These are phyloP conservation scores for Kickxella alabastrina DNA, from an alignment of 192 early-diverging fungal genomes.

Conservation along the genomic window DNA sequence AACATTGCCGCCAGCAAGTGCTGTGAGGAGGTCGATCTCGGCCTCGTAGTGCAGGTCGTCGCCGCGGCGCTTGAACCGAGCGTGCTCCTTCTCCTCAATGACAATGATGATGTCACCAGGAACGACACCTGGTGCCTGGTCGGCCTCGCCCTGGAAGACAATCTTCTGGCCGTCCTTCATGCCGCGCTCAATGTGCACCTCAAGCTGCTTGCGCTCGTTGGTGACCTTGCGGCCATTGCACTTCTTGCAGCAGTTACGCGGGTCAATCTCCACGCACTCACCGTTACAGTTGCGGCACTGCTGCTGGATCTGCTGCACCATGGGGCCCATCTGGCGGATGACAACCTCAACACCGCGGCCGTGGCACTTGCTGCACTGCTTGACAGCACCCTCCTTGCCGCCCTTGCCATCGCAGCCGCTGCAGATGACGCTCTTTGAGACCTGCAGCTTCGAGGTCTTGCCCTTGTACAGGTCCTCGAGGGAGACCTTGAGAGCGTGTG, in stretches of 20 bases:
- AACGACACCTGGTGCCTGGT: conserved; percentile 87
- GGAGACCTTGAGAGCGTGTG: conserved; percentile 73
- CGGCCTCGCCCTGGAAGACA: conserved; percentile 91
- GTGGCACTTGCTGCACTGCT: conserved; percentile 76
- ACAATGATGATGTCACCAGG: conserved; percentile 99
- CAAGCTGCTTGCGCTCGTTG: conserved; percentile 91
- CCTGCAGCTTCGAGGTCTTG: conserved; percentile 88
- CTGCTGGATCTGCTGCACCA: conserved; percentile 99
- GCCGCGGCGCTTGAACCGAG: conserved; percentile 88
- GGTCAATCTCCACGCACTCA: conserved; percentile 85
- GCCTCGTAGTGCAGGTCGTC: conserved; percentile 90
- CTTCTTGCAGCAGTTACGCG: conserved; percentile 84
- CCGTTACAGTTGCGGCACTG: conserved; percentile 89
- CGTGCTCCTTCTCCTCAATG: conserved; percentile 91
- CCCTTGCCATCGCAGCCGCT: conserved; percentile 89
- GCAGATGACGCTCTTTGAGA: conserved; percentile 93
- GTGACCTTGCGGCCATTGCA: conserved; percentile 89
- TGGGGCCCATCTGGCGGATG: conserved; percentile 95
- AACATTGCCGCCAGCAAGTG: conserved; percentile 92
- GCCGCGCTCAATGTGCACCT: conserved; percentile 97
- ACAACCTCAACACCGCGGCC: conserved; percentile 89
- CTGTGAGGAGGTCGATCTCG: conserved; percentile 91
- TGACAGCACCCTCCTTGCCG: conserved; percentile 90
- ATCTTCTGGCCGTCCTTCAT: conserved; percentile 97
- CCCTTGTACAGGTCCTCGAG: conserved; percentile 95